A percentile compares a stretch with the other conserved stretches of the same genome.
phyloP scores from a whole-genome alignment of 192 early-diverging fungal genomes.

The Coemansia pectinata region DNA sequence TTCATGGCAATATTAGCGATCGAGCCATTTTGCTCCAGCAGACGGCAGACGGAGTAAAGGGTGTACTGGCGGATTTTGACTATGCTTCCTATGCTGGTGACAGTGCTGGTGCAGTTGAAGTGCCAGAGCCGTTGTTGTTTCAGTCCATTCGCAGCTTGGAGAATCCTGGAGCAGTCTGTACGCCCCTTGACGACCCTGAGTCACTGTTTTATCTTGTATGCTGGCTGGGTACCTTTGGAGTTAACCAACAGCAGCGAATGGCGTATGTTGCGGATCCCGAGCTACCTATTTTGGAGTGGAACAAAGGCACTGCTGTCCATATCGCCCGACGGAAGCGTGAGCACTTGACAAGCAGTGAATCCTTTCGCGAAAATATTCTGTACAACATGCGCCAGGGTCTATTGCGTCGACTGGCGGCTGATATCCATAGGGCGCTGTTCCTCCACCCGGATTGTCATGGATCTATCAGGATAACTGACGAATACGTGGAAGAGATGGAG shows the following conservation, averaged over 20 bases:
- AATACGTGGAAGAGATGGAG: too few species aligned
- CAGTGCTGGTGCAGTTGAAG: not conserved
- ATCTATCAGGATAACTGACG: not conserved
- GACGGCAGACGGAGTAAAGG: not conserved
- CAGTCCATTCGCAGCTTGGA: slow-evolving; percentile 18
- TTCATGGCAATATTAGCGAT: not conserved
- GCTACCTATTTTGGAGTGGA: not conserved
- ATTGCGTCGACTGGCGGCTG: not conserved
- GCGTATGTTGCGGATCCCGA: not conserved
- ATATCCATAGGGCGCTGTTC: not conserved
- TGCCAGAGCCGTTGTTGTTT: slow-evolving; percentile 1
- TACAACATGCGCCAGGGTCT: not conserved
- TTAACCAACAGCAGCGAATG: not conserved
- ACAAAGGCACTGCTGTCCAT: not conserved
- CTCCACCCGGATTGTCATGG: not conserved
- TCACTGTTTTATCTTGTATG: not conserved
- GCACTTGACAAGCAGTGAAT: not conserved
- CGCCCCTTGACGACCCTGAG: slow-evolving; percentile 22
- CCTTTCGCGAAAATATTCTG: not conserved
- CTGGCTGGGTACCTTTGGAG: not conserved
- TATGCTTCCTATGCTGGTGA: not conserved
- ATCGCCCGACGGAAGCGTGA: not conserved
- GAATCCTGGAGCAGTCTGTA: not conserved
- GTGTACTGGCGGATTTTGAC: slow-evolving; percentile 26
- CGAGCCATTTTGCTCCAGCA: not conserved